Evolutionary conservation across 805 yeast species (phyloP).

Genomic region (Phaffomyces antillensis): DNA sequence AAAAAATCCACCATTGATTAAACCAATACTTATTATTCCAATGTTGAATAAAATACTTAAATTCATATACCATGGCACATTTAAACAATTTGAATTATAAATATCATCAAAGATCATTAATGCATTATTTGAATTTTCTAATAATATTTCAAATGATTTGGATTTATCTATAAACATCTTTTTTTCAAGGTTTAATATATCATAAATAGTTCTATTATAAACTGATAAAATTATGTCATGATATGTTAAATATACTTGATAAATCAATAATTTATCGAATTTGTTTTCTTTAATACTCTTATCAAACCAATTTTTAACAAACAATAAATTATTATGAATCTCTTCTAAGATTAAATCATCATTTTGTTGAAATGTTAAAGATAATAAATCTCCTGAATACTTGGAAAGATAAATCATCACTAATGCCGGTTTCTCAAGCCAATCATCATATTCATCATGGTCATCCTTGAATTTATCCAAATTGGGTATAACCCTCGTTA

Average conservation of each 20-base stretch:
- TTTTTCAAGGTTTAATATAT: slow-evolving; percentile 10
- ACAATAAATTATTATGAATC: slow-evolving; percentile 9
- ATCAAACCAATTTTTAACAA: slow-evolving; percentile 14
- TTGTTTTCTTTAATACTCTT: slow-evolving; percentile 3
- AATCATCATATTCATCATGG: slow-evolving; percentile 27
- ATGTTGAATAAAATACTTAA: slow-evolving; percentile 38
- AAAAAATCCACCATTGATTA: slow-evolving; percentile 37
- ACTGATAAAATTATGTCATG: slow-evolving; percentile 15
- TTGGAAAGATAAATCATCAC: slow-evolving; percentile 39
- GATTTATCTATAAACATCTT: slow-evolving; percentile 12
- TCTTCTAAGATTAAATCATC: slow-evolving; percentile 15
- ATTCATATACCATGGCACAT: slow-evolving; percentile 47
- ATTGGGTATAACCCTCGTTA: slow-evolving; percentile 22
- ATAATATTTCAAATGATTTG: slow-evolving; percentile 16
- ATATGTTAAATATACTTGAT: slow-evolving; percentile 17
- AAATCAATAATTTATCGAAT: slow-evolving; percentile 11
- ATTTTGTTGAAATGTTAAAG: slow-evolving; percentile 11
- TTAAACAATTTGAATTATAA: slow-evolving; percentile 23
- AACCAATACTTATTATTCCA: slow-evolving; percentile 34
- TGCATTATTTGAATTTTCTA: slow-evolving; percentile 27
- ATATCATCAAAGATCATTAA: slow-evolving; percentile 26
- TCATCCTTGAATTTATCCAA: slow-evolving; percentile 15
- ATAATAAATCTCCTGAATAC: slow-evolving; percentile 31
- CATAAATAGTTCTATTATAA: slow-evolving; percentile 13
- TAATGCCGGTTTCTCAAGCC: slow-evolving; percentile 41